A percentile compares a stretch with the other conserved stretches of the same genome.
These are phyloP conservation scores for Nematodospora anomalae DNA, from an alignment of 1,139 yeast genomes.

Conservation along the genomic window DNA sequence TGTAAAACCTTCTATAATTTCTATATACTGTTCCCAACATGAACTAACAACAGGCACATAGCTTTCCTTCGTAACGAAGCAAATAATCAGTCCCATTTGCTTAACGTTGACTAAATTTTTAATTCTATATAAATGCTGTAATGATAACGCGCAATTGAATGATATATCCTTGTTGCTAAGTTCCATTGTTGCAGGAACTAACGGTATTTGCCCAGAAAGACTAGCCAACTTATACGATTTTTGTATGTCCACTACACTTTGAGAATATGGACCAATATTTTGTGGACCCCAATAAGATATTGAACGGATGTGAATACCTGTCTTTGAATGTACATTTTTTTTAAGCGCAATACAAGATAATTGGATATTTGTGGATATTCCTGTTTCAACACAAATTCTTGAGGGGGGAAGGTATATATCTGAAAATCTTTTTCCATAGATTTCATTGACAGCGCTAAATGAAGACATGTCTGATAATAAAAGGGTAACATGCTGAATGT, in stretches of 20 bases:
- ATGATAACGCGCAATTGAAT: constrained; percentile 50
- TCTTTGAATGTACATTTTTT: constrained; percentile 31
- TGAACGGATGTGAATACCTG: constrained; percentile 87
- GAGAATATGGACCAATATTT: constrained; percentile 96
- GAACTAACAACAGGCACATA: constrained; percentile 27
- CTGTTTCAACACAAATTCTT: constrained; percentile 75
- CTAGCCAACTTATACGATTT: constrained; percentile 47
- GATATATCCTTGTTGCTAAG: constrained; percentile 24
- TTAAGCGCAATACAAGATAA: constrained; percentile 55
- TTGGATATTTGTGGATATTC: constrained; percentile 46
- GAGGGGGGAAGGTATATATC: constrained; percentile 76
- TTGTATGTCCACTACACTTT: constrained; percentile 55
- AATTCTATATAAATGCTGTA: constrained; percentile 74
- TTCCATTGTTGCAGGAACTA: constrained; percentile 71
- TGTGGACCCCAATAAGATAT: constrained; percentile 98
- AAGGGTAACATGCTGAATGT: constrained; percentile 59
- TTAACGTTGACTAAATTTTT: constrained; percentile 51
- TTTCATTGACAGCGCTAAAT: constrained; percentile 59
- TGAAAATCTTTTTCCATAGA: constrained; percentile 57
- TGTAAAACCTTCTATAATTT: too few relatives aligned
- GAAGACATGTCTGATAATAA: constrained; percentile 62
- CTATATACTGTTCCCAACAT: constrained; percentile 12
- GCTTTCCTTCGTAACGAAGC: constrained; percentile 47
- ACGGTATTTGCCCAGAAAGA: constrained; percentile 91
- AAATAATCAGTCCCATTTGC: constrained; percentile 48